These are phyloP conservation scores for Candida hungchunana DNA, from an alignment of 805 yeast species.

Conservation along the genomic window DNA sequence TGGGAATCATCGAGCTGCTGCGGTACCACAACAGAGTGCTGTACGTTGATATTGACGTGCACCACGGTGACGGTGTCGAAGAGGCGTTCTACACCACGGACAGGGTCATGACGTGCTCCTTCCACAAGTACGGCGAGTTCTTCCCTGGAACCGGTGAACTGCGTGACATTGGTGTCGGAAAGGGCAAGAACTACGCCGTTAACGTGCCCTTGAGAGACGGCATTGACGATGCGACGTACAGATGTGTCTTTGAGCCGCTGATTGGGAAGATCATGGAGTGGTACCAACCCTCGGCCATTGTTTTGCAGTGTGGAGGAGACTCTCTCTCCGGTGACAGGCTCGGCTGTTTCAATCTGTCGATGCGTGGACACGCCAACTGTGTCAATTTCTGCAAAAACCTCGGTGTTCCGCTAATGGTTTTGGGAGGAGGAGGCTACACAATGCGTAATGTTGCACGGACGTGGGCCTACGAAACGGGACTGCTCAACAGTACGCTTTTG, in stretches of 20 bases:
- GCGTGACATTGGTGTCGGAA: constrained; percentile 79
- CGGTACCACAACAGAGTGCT: constrained; percentile 82
- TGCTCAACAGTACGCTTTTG: constrained; percentile 73
- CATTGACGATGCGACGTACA: constrained; percentile 78
- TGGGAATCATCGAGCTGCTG: constrained; percentile 74
- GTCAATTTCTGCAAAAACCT: constrained; percentile 81
- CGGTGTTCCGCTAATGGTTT: constrained; percentile 84
- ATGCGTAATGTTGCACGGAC: constrained; percentile 94
- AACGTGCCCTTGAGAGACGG: constrained; percentile 91
- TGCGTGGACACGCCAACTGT: constrained; percentile 95
- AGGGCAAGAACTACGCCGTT: constrained; percentile 77
- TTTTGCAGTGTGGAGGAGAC: constrained; percentile 98
- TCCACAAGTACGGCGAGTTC: constrained; percentile 89
- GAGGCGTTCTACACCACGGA: constrained; percentile 92
- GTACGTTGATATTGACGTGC: constrained; percentile 86
- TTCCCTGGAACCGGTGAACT: constrained; percentile 92
- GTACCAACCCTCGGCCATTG: constrained; percentile 95
- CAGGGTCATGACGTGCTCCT: constrained; percentile 84
- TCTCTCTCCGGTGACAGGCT: constrained; percentile 92
- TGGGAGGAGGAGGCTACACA: constrained; percentile 99
- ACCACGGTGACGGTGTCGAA: constrained; percentile 94
- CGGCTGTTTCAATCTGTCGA: constrained; percentile 92
- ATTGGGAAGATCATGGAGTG: constrained; percentile 71
- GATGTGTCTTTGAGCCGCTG: constrained; percentile 84
- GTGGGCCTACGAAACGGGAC: constrained; percentile 92